Evolutionary conservation across 179 eudicot species (phyloP), one percentile per base, ranked within the genome.

Genomic region (Beta macrorhiza): DNA sequence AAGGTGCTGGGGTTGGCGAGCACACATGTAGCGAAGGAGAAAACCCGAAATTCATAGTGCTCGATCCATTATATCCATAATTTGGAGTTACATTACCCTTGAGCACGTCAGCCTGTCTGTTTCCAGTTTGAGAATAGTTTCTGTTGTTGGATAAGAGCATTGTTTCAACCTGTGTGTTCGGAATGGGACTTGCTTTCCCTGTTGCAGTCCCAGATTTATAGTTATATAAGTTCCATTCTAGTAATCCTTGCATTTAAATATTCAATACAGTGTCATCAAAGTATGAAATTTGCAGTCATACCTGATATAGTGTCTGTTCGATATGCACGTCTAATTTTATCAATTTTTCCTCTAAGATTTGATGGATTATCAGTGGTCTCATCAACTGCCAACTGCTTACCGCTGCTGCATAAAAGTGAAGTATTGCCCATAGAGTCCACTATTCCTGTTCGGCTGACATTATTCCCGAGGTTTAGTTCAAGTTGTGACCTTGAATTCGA

Each of bases 251-350:
- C 20, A 57, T 37, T 25, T 68, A 4, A 57, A n/a, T 17, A 44
- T 44, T 75, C 51, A 9, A 56, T 16, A 57, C 32, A 59, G 16
- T 37, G 64, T 3, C 14, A 45, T 69, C 19, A 1, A 37, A 37
- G 42, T 37, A 16, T 25, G 49, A 67, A 15, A 53, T 5, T 52
- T 32, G 14, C 0, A 7, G 45, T 4, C 42, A 22, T 84, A 84
- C 86, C 86, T 76, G 83, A 42, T 68, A 4, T n/a, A 47, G 14
- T 8, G 64, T 22, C 71, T n/a, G 11, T 45, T 75, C 78, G 56
- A 52, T 80, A 80, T 45, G 76, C 81, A 32, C n/a, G 81, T 78
- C 86, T 56, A 69, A 84, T 84, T 29, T 80, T 78, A 22, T 80
- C 75, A 84, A 84, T 77, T 59, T 70, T 76, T 76, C 47, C 83